Evolutionary conservation across 352 stramenopile species (phyloP).

Genomic region (Pythium coloratum): DNA sequence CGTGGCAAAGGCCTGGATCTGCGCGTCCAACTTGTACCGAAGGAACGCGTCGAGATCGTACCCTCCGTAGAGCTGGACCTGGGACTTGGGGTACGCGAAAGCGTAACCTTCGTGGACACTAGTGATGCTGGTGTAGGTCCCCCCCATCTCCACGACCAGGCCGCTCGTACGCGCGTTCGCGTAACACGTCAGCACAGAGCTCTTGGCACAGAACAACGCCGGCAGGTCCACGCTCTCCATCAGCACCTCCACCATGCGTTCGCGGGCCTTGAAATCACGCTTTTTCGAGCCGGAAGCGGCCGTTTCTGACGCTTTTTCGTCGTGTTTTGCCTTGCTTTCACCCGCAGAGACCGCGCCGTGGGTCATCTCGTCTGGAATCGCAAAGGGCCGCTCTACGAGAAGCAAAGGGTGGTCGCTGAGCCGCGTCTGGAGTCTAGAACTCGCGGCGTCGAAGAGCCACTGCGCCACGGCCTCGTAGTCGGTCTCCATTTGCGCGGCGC

Average conservation of each 20-base stretch:
- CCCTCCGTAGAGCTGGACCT: constrained; percentile 58
- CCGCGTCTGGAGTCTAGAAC: constrained; percentile 45
- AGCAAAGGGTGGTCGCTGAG: constrained; percentile 69
- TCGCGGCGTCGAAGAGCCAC: constrained; percentile 66
- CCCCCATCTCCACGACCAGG: constrained; percentile 78
- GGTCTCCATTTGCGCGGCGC: constrained; percentile 50
- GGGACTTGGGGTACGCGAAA: constrained; percentile 61
- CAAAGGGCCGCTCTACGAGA: constrained; percentile 65
- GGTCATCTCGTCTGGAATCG: constrained; percentile 44
- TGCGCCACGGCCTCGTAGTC: constrained; percentile 61
- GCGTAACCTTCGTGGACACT: constrained; percentile 82
- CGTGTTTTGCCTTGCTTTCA: constrained; percentile 12
- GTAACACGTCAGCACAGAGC: constrained; percentile 79
- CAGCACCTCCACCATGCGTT: constrained; percentile 77
- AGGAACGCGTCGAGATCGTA: constrained; percentile 70
- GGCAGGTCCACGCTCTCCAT: constrained; percentile 79
- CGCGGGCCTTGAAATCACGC: constrained; percentile 45
- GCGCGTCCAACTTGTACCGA: constrained; percentile 46
- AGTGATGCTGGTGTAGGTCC: constrained; percentile 74
- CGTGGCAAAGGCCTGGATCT: constrained; percentile 25
- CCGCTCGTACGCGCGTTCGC: constrained; percentile 80
- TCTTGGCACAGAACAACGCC: constrained; percentile 82
- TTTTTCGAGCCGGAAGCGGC: constrained; percentile 40
- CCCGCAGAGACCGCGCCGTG: constrained; percentile 10
- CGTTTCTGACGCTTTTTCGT: constrained; percentile 21